These are phyloP conservation scores for Pythium aristosporum DNA, from an alignment of 352 stramenopile genomes.

Conservation along the genomic window DNA sequence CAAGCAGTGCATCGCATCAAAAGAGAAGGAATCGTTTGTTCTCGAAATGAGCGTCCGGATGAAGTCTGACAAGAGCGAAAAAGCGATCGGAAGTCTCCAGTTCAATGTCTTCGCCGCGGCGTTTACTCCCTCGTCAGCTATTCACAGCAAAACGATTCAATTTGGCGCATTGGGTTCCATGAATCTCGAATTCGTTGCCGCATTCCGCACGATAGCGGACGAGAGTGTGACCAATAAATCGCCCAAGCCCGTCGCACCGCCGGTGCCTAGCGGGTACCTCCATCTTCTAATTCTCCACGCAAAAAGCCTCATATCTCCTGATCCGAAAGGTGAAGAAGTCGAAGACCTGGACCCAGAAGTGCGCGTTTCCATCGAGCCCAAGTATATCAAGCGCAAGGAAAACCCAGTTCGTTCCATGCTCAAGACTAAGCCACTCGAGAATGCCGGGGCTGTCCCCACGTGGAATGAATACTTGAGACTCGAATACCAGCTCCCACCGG, in stretches of 20 bases:
- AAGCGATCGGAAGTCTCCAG: constrained; percentile 32
- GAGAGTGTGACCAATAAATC: background rate
- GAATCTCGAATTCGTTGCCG: constrained; percentile 28
- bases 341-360: constrained; percentile 54
- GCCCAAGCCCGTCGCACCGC: constrained; percentile 12
- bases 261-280: constrained; percentile 36
- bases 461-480: constrained; percentile 57
- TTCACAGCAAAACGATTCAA: constrained; percentile 18
- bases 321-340: constrained; percentile 25
- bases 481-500: constrained; percentile 36
- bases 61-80: constrained; percentile 18
- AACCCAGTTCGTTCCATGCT: constrained; percentile 46
- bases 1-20: constrained; percentile 26
- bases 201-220: constrained; percentile 22
- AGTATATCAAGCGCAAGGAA: constrained; percentile 52
- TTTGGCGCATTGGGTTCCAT: constrained; percentile 32
- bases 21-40: constrained; percentile 38
- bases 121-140: constrained; percentile 8
- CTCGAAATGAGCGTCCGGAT: constrained; percentile 30
- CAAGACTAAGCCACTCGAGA: constrained; percentile 50
- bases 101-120: constrained; percentile 24
- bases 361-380: constrained; percentile 43
- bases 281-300: constrained; percentile 43
- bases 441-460: constrained; percentile 33
- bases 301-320: constrained; percentile 36